Evolutionary conservation across 441 rosid genomes (phyloP), one percentile per base, ranked within the genome.

Genomic region (Viola pubescens): DNA sequence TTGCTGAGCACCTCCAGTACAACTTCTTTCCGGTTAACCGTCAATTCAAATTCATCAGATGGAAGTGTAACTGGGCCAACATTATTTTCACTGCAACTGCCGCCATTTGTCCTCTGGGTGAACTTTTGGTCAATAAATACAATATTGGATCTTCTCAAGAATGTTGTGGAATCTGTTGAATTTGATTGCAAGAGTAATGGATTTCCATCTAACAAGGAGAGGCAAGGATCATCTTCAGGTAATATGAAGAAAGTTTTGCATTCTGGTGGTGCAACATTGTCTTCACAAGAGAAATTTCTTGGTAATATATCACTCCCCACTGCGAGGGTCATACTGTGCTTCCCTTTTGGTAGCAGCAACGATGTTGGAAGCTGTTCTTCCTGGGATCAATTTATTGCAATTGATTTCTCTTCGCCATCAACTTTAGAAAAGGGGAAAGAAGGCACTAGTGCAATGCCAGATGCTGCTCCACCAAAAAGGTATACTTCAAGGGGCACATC

Each of bases 321-420:
- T 75, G 97, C 95, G 52, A 87, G 97, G 77, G 64, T 80, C 37
- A 75, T 95, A 57, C 51, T 95, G 43, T 91, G 96, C 72, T 87
- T 85, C 71, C 95, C 98, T 67, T 76, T 73, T 62, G 75, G 75
- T 64, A 73, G 69, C 59, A 73, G 62, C 54, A 70, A 79, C 66
- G 87, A 54, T 70, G 47, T 42, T 52, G 68, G 70, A 37, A 65
- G 71, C 70, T 69, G 60, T 69, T 75, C 66, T 65, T 70, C 79
- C 52, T 79, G 88, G 84, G 81, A 80, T 66, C 82, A 82, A 60
- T 89, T 95, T 66, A 73, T 95, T 68, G 86, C 88, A 48, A 52
- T 84, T 13, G 96, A 91, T 75, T 56, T 91, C 58, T 75, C 73
- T 48, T 67, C 89, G 16, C 76, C 88, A 39, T 66, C 58, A 3